Conservation (phyloP, 2,329 filamentous ascomycete species). For the Xylaria sp. region DNA sequence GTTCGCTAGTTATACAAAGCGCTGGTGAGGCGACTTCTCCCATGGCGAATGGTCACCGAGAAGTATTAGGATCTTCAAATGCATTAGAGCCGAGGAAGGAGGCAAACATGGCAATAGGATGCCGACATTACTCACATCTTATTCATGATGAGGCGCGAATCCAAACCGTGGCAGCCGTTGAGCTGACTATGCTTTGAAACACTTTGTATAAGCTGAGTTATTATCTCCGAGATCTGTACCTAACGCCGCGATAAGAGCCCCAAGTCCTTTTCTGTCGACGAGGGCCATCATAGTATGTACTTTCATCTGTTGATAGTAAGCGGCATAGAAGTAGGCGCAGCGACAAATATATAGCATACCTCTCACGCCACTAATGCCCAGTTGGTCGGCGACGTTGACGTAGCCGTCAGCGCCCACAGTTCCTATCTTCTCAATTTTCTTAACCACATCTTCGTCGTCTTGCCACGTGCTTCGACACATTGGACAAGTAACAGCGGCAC, state of each 20-base stretch:
- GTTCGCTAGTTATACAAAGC: no score
- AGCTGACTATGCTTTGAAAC: no score
- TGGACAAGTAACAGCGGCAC: conserved; percentile 60
- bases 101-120: no score
- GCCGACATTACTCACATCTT: not conserved
- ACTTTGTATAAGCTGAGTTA: not conserved
- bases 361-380: conserved; percentile 61
- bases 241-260: not conserved
- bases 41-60: no score
- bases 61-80: no score
- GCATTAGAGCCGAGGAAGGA: no score
- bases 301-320: conserved; percentile 9
- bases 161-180: not conserved
- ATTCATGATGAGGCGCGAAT: not conserved
- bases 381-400: conserved; percentile 63
- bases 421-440: conserved; percentile 51
- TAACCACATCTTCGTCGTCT: conserved; percentile 50
- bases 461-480: conserved; percentile 65
- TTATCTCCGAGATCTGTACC: not conserved
- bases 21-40: no score
- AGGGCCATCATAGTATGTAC: conserved; percentile 15
- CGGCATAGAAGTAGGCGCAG: not conserved
- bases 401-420: conserved; percentile 58
- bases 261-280: not conserved
- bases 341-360: conserved; percentile 45